A percentile compares a stretch with the other conserved stretches of the same genome.
Conservation (phyloP, 1,139 yeast genomes). For the Saccharomyces hybrid region DNA sequence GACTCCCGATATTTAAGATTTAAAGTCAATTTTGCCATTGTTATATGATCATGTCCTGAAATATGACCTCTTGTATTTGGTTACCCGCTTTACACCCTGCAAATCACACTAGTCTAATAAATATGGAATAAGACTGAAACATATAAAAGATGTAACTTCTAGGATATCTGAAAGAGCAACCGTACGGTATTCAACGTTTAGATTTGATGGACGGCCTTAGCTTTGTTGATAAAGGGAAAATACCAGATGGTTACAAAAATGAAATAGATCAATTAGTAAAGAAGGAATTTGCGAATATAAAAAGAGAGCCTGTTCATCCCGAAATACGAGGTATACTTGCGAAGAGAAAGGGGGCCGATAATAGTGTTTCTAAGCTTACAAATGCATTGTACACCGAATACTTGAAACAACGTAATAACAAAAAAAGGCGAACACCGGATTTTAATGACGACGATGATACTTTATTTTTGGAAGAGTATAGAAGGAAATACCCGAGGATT, state of each 20-base stretch:
- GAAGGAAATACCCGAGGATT: constrained; percentile 8
- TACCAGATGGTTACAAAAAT: not conserved
- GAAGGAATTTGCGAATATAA: constrained; percentile 7
- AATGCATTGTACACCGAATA: constrained; percentile 3
- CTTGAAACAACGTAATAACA: not conserved
- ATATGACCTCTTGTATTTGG: too few relatives aligned
- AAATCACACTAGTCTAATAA: not conserved
- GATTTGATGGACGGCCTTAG: not conserved
- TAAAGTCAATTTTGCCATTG: not conserved
- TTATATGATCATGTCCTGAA: too few relatives aligned
- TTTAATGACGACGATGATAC: constrained; percentile 6
- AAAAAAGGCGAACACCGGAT: not conserved
- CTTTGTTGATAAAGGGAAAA: not conserved
- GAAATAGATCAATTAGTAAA: constrained; percentile 10
- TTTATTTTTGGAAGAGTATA: constrained; percentile 5
- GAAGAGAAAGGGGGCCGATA: not conserved
- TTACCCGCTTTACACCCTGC: not conserved
- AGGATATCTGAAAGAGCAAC: not conserved
- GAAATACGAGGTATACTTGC: constrained; percentile 8
- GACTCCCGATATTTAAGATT: not conserved
- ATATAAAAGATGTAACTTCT: too few relatives aligned
- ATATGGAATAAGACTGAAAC: not conserved
- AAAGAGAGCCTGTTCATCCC: constrained; percentile 12
- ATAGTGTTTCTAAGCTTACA: not conserved
- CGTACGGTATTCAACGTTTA: not conserved